Evolutionary conservation across 1,139 yeast species (phyloP), one percentile per base, ranked within the genome.

Genomic region (Diutina pseudorugosa): DNA sequence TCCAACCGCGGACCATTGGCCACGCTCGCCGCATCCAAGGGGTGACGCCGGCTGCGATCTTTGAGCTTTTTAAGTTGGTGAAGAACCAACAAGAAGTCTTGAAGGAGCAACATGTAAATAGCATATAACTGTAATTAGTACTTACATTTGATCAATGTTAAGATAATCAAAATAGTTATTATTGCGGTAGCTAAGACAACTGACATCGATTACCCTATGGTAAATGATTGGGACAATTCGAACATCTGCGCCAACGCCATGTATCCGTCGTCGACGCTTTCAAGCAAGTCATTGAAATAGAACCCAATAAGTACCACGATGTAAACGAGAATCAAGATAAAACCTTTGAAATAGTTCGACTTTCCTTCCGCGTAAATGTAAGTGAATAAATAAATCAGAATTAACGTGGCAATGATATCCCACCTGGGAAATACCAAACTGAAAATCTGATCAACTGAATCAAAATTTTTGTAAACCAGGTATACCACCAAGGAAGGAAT

Each of bases 281-380:
- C 76, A 27, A 73, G 69, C 50, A 65, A 62, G 57, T 72, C 76
- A 57, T 73, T 85, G 62, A 84, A 83, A 73, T 82, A 90, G 65
- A 91, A 91, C 1, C 98, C 98, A 52, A 81, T 71, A 56, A 89
- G 71, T 5, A 88, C 83, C 42, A 89, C 93, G 21, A 81, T 63
- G 64, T 93, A 93, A 33, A 89, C 76, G 61, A 94, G 76, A 18
- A 91, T 81, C 63, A 94, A 72, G 58, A 94, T 89, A 18, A 93
- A 85, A 1, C 99, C 98, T 66, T 93, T 93, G 74, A 93, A 93
- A 65, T 93, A 93, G 64, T 94, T 93, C 41, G 95, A 85, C 63
- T 91, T 91, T 2, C 98, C 99, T 64, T 93, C 98, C 0, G 97
- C 96, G 65, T 94, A 94, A 55, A 93, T 81, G 66, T 94, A 93